phyloP scores from a whole-genome alignment of 2,329 filamentous ascomycete genomes.

The Corynespora cassiicola region DNA sequence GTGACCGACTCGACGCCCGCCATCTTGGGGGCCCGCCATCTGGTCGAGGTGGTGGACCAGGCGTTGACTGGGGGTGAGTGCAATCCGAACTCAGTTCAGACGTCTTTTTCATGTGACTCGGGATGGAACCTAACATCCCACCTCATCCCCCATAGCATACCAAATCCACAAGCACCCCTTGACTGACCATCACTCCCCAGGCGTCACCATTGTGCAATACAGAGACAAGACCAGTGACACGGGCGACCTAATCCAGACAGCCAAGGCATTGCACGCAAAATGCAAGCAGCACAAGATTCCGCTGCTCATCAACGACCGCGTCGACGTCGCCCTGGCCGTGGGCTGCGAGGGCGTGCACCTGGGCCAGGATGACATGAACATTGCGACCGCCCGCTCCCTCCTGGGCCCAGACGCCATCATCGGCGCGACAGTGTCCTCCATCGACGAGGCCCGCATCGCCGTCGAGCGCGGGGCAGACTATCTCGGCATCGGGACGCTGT shows the following conservation, averaged over 20 bases:
- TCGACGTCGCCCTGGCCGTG: constrained; percentile 85
- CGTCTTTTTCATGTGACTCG: no score
- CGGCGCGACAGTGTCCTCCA: constrained; percentile 81
- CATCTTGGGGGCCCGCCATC: constrained; percentile 75
- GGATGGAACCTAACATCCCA: no score
- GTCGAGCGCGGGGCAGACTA: constrained; percentile 84
- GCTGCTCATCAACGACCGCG: constrained; percentile 89
- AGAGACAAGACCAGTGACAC: constrained; percentile 87
- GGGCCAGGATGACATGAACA: constrained; percentile 89
- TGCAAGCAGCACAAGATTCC: constrained; percentile 74
- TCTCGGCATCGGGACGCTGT: constrained; percentile 88
- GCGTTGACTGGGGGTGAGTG: constrained; percentile 73
- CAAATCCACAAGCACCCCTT: no score
- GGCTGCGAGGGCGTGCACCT: constrained; percentile 93
- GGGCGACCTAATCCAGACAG: constrained; percentile 72
- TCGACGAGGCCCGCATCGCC: constrained; percentile 75
- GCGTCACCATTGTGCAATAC: constrained; percentile 85
- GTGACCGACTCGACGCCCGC: constrained; percentile 92
- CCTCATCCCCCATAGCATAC: no score
- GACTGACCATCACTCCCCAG: constrained; percentile 39
- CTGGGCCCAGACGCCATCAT: constrained; percentile 82
- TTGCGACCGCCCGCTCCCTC: constrained; percentile 71
- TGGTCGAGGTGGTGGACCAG: constrained; percentile 75
- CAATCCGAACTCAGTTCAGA: no score
- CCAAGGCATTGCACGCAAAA: constrained; percentile 72